A percentile compares a stretch with the other conserved stretches of the same genome.
These are phyloP conservation scores for Pseudonitzschia delicatissima DNA, from an alignment of 108 stramenopile genomes.

Conservation along the genomic window DNA sequence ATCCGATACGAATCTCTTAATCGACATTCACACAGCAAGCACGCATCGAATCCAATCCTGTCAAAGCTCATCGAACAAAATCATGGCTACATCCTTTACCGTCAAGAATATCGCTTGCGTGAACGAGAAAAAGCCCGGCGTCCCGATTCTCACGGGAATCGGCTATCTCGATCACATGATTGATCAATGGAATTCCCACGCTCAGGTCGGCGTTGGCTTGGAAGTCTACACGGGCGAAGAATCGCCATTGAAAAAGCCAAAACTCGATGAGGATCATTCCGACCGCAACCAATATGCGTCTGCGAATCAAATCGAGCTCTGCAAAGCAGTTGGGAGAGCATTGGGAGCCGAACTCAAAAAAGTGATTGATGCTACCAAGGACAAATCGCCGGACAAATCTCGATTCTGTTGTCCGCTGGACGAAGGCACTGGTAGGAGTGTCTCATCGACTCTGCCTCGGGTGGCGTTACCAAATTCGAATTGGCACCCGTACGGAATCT, in stretches of 20 bases:
- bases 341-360: slow-evolving; percentile 50
- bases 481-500: slow-evolving; percentile 74
- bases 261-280: slow-evolving; percentile 1
- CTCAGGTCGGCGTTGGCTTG: slow-evolving; percentile 73
- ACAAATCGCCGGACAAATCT: not conserved
- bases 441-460: slow-evolving; percentile 7
- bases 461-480: slow-evolving; percentile 27
- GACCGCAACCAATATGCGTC: slow-evolving; percentile 53
- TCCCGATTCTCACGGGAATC: slow-evolving; percentile 70
- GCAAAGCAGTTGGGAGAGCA: slow-evolving; percentile 46
- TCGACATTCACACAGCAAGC: too few species aligned
- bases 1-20: too few species aligned
- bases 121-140: slow-evolving; percentile 24
- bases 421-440: slow-evolving; percentile 78
- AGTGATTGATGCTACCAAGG: slow-evolving; percentile 5
- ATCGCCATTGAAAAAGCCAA: not conserved
- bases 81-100: slow-evolving; percentile 1
- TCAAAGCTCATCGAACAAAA: too few species aligned
- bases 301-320: slow-evolving; percentile 47
- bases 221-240: slow-evolving; percentile 26
- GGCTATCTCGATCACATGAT: slow-evolving; percentile 88
- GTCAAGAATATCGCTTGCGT: slow-evolving; percentile 17
- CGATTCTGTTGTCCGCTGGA: slow-evolving; percentile 81
- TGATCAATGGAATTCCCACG: slow-evolving; percentile 88
- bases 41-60: too few species aligned